phyloP scores from a whole-genome alignment of 345 rosid genomes.

The Bretschneidera sinensis region DNA sequence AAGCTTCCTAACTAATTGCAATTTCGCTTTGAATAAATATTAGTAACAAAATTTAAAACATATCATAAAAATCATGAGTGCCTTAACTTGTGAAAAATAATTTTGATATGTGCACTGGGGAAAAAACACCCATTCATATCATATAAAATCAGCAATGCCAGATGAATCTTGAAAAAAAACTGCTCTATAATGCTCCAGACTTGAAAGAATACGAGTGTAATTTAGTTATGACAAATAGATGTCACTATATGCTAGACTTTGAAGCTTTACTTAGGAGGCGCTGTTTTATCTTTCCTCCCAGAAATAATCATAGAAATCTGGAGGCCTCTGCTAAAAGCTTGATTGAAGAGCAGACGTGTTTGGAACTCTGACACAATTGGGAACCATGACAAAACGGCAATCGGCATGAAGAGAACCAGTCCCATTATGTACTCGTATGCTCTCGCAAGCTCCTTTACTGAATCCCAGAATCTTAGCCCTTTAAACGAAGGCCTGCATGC shows the following conservation, averaged over 20 bases:
- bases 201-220: too few species aligned
- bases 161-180: too few species aligned
- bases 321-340: slow-evolving; percentile 91
- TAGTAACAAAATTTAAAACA: too few species aligned
- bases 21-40: too few species aligned
- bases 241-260: neutral
- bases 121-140: too few species aligned
- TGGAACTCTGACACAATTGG: slow-evolving; percentile 91
- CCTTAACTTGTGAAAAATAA: too few species aligned
- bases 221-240: too few species aligned
- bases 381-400: slow-evolving; percentile 74
- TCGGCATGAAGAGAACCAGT: slow-evolving; percentile 58
- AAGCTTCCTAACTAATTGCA: too few species aligned
- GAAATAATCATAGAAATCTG: slow-evolving; percentile 86
- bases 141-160: too few species aligned
- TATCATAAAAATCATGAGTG: too few species aligned
- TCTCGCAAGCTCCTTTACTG: slow-evolving; percentile 83
- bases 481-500: slow-evolving; percentile 47
- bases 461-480: slow-evolving; percentile 63
- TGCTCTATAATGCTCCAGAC: too few species aligned
- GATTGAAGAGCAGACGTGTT: slow-evolving; percentile 86
- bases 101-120: too few species aligned
- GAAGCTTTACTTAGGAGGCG: neutral
- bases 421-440: slow-evolving; percentile 89
- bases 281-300: slow-evolving; percentile 50